These are phyloP conservation scores for Oryza officinalis DNA, from an alignment of 176 grass and related monocot species.

Conservation along the genomic window DNA sequence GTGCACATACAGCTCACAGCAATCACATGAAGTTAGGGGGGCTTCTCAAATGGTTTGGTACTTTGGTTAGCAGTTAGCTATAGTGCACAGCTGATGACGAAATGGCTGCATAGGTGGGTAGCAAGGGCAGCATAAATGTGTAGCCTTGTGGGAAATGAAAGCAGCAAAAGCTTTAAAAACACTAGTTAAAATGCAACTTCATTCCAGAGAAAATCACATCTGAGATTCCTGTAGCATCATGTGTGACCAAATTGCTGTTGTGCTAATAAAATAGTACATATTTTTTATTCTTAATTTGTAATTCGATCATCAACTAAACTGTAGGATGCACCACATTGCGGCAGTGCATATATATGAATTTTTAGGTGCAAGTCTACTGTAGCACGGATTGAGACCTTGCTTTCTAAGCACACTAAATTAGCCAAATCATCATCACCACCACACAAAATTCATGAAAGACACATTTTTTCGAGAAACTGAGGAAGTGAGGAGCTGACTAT, in stretches of 20 bases:
- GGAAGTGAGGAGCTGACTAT: conserved; percentile 8
- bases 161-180: background rate
- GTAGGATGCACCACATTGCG: background rate
- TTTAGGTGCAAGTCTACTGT: background rate
- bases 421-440: conserved; percentile 17
- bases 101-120: conserved; percentile 44
- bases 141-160: conserved; percentile 2
- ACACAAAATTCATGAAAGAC: conserved; percentile 29
- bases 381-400: conserved; percentile 21
- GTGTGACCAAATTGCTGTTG: background rate
- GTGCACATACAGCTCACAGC: background rate
- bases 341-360: background rate
- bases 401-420: conserved; percentile 40
- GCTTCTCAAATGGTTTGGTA: conserved; percentile 15
- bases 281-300: background rate
- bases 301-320: background rate
- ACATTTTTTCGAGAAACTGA: conserved; percentile 3
- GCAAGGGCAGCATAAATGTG: background rate
- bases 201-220: background rate
- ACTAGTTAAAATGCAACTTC: background rate
- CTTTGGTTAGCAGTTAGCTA: background rate
- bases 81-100: conserved; percentile 18
- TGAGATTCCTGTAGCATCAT: background rate
- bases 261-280: background rate
- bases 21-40: background rate